phyloP scores from a whole-genome alignment of 2,329 filamentous ascomycete species.

The Colletotrichum nymphaeae region DNA sequence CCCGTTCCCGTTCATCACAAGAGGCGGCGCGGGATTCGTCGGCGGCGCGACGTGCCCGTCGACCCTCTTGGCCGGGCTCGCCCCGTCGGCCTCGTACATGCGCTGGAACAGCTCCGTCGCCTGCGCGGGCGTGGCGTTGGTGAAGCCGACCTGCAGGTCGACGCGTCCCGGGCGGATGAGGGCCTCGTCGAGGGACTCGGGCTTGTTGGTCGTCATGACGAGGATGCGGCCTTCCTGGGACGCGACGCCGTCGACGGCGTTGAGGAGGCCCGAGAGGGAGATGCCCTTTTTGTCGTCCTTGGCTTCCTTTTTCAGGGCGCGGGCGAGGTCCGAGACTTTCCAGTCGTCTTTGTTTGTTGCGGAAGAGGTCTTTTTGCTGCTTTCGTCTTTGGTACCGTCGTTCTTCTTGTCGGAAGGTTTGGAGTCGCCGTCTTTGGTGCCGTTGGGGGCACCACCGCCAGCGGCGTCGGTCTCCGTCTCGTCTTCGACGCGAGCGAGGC shows the following conservation, averaged over 20 bases:
- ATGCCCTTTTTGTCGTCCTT: constrained; percentile 63
- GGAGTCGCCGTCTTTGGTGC: constrained; percentile 14
- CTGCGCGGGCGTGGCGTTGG: constrained; percentile 52
- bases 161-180: constrained; percentile 72
- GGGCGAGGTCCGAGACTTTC: constrained; percentile 55
- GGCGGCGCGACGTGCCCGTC: constrained; percentile 25
- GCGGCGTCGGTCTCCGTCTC: constrained; percentile 40
- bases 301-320: constrained; percentile 52
- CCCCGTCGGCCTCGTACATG: constrained; percentile 65
- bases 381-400: constrained; percentile 34
- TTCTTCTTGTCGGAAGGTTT: not conserved
- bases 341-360: constrained; percentile 40
- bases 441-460: constrained; percentile 6
- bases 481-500: constrained; percentile 58
- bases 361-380: constrained; percentile 23
- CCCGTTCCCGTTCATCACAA: constrained; percentile 5
- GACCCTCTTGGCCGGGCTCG: constrained; percentile 23
- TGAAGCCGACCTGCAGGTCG: constrained; percentile 39
- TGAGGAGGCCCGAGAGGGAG: constrained; percentile 82
- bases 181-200: constrained; percentile 78
- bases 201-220: constrained; percentile 86
- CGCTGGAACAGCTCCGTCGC: constrained; percentile 68
- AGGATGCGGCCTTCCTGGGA: constrained; percentile 83
- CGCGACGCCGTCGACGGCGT: constrained; percentile 85
- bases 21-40: constrained; percentile 12